Evolutionary conservation across 2,329 filamentous ascomycete genomes (phyloP).

Genomic region (Thermothelomyces thermophilus): DNA sequence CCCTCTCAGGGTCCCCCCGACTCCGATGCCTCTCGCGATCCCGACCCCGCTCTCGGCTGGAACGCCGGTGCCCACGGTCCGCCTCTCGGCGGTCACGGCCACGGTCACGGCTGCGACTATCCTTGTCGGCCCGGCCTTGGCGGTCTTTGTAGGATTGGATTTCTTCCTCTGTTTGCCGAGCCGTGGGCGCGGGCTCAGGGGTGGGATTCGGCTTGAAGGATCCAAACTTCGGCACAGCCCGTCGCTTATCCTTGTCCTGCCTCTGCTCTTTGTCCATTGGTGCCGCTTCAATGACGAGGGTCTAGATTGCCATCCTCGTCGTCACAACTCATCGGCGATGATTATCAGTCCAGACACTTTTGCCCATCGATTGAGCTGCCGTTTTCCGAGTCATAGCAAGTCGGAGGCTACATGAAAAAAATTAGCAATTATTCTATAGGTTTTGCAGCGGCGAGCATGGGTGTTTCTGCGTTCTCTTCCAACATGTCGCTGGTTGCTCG

Average conservation of each 20-base stretch:
- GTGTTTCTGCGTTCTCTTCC: too few relatives aligned
- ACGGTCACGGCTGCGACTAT: conserved; percentile 1
- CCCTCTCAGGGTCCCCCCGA: background rate
- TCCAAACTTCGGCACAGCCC: conserved; percentile 28
- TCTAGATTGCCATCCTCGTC: background rate
- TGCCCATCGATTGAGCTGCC: too few relatives aligned
- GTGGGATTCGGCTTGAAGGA: conserved; percentile 26
- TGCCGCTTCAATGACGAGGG: background rate
- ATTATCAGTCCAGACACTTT: too few relatives aligned
- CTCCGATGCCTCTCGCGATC: background rate
- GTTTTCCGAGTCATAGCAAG: too few relatives aligned
- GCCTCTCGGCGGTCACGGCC: background rate
- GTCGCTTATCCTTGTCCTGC: conserved; percentile 3
- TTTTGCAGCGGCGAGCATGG: too few relatives aligned
- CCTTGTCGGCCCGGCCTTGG: background rate
- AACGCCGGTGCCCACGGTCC: background rate
- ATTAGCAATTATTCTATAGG: too few relatives aligned
- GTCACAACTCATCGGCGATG: too few relatives aligned
- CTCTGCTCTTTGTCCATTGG: conserved; percentile 7
- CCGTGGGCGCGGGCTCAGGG: conserved; percentile 6
- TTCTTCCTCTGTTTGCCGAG: background rate
- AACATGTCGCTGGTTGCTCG: too few relatives aligned
- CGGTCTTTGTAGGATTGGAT: background rate
- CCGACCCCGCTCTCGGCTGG: background rate
- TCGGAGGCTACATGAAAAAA: too few relatives aligned